Evolutionary conservation across 2,329 filamentous ascomycete genomes (phyloP).

Genomic region (Sordariomycetes sp.): DNA sequence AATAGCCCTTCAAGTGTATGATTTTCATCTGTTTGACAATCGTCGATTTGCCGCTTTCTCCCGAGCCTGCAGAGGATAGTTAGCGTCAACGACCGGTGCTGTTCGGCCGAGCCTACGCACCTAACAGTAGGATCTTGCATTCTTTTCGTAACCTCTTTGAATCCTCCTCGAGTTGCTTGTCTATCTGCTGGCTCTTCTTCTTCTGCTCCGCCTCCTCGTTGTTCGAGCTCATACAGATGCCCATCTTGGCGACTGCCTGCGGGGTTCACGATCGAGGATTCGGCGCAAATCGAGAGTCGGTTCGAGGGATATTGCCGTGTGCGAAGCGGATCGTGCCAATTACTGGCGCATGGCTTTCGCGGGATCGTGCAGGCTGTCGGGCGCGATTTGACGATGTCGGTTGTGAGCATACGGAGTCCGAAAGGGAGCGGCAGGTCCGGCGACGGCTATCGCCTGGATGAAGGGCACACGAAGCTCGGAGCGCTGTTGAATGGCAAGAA

Average conservation of each 20-base stretch:
- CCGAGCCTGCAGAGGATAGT: slow-evolving; percentile 59
- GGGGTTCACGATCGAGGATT: not conserved
- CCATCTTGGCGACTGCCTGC: slow-evolving; percentile 53
- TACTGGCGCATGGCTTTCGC: slow-evolving; percentile 6
- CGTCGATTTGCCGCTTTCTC: slow-evolving; percentile 97
- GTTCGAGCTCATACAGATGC: slow-evolving; percentile 83
- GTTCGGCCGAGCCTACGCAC: slow-evolving; percentile 39
- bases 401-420: slow-evolving; percentile 1
- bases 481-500: not conserved
- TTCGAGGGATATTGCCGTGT: not conserved
- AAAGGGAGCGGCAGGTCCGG: slow-evolving; percentile 4
- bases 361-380: not conserved
- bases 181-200: slow-evolving; percentile 94
- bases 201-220: slow-evolving; percentile 85
- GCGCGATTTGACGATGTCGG: not conserved
- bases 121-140: slow-evolving; percentile 96
- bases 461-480: not conserved
- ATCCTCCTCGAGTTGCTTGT: slow-evolving; percentile 88
- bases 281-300: not conserved
- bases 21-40: slow-evolving; percentile 99
- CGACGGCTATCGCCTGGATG: not conserved
- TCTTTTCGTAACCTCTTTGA: slow-evolving; percentile 85
- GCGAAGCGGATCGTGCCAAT: not conserved
- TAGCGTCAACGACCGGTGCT: not conserved
- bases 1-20: slow-evolving; percentile 97